Conservation (phyloP, 2,329 filamentous ascomycete genomes). For the Trichophyton schoenleinii region DNA sequence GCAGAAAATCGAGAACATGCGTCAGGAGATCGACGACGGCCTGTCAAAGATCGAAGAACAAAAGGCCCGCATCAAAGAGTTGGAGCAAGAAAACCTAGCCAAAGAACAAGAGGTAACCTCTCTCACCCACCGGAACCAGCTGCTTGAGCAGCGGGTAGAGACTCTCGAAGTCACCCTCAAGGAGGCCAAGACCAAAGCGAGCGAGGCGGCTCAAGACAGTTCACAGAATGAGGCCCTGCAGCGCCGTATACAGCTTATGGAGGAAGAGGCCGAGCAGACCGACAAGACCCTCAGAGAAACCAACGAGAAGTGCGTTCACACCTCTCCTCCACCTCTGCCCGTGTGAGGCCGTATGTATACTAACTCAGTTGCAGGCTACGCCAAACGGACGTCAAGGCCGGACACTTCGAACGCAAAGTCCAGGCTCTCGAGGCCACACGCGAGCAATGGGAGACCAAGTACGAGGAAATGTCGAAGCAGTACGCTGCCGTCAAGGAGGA, state of each 20-base stretch:
- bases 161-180: constrained; percentile 76
- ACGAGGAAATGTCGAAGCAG: constrained; percentile 94
- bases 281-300: constrained; percentile 94
- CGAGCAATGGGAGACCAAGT: constrained; percentile 94
- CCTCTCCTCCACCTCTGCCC: neutral
- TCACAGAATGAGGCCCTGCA: constrained; percentile 85
- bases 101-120: constrained; percentile 99
- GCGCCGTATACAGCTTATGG: constrained; percentile 85
- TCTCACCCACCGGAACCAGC: constrained; percentile 83
- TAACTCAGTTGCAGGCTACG: constrained; percentile 55
- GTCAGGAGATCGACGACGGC: constrained; percentile 82
- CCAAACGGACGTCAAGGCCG: constrained; percentile 97
- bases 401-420: constrained; percentile 98
- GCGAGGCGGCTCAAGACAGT: constrained; percentile 68
- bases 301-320: constrained; percentile 79
- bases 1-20: constrained; percentile 48
- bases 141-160: constrained; percentile 82
- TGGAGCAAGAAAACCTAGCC: constrained; percentile 88
- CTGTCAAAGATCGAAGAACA: constrained; percentile 74
- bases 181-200: constrained; percentile 75
- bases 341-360: neutral
- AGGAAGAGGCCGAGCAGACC: constrained; percentile 94
- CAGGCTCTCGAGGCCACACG: constrained; percentile 85
- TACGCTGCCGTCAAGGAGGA: constrained; percentile 74
- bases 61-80: constrained; percentile 68